Percentiles rank a stretch among this genome's conserved stretches.
Conservation (phyloP, 176 grass and related monocot genomes). For the Oryza brachyantha region DNA sequence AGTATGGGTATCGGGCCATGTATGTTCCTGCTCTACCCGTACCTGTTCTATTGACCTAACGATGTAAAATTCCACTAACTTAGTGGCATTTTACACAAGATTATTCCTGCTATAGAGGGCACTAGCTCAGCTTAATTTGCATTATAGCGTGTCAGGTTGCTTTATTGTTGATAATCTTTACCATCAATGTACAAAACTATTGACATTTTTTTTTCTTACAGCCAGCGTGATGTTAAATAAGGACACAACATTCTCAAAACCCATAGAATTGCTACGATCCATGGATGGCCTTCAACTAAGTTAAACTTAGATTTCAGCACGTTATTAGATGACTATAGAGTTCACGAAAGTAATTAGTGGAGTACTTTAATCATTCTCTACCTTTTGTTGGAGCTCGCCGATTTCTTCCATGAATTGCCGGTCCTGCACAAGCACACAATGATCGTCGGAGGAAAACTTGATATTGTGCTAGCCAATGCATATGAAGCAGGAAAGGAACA, state of each 20-base stretch:
- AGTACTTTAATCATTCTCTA: slow-evolving; percentile 22
- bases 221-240: not conserved
- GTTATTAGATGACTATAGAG: not conserved
- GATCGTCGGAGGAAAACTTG: slow-evolving; percentile 5
- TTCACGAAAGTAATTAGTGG: not conserved
- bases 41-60: not conserved
- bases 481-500: slow-evolving; percentile 6
- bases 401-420: slow-evolving; percentile 74
- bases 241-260: not conserved
- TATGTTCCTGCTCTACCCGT: too few relatives aligned
- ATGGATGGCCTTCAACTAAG: not conserved
- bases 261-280: not conserved
- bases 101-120: not conserved
- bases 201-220: not conserved
- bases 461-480: not conserved
- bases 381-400: slow-evolving; percentile 68
- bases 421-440: slow-evolving; percentile 47
- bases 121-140: not conserved
- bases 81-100: not conserved
- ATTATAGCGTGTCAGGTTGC: not conserved
- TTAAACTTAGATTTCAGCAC: too few relatives aligned
- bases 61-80: not conserved
- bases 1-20: too few relatives aligned
- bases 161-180: not conserved
- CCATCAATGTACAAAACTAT: not conserved